A percentile compares a stretch with the other conserved stretches of the same genome.
These are phyloP conservation scores for Penicillium sp. DNA, from an alignment of 2,329 filamentous ascomycete genomes.

Conservation along the genomic window DNA sequence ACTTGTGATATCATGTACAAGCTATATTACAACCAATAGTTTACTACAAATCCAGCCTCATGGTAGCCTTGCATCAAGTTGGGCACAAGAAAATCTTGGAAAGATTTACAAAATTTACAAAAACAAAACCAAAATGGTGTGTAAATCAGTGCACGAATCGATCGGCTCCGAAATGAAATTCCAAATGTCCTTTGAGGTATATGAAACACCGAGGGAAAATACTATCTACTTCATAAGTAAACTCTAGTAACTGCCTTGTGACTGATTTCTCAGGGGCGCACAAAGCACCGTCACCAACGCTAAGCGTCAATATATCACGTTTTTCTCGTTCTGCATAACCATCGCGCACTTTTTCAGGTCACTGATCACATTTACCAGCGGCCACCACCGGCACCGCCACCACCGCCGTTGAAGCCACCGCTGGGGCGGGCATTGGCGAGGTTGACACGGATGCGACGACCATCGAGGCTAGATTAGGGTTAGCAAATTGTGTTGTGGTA, in stretches of 20 bases:
- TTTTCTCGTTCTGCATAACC: conserved; percentile 7
- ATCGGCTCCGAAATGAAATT: conserved; percentile 5
- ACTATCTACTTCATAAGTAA: conserved; percentile 9
- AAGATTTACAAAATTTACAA: neutral
- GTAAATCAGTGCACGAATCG: conserved; percentile 1
- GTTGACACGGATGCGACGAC: conserved; percentile 15
- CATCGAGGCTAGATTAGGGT: conserved; percentile 9
- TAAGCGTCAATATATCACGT: conserved; percentile 9
- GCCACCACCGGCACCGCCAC: conserved; percentile 1
- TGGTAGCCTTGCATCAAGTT: neutral
- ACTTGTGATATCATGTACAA: neutral
- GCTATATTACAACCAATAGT: neutral
- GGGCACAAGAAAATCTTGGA: neutral
- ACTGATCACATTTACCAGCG: conserved; percentile 5
- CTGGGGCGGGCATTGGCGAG: conserved; percentile 12
- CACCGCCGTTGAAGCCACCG: conserved; percentile 2
- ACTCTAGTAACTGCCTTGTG: conserved; percentile 1
- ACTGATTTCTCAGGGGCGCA: conserved; percentile 1
- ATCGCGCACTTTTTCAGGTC: conserved; percentile 3
- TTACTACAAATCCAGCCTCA: neutral
- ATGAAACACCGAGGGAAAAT: conserved; percentile 6
- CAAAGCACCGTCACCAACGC: conserved; percentile 4
- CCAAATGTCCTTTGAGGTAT: conserved; percentile 8
- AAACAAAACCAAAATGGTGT: neutral
- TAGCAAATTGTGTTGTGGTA: neutral